Percentiles rank a stretch among this genome's conserved stretches.
phyloP scores from a whole-genome alignment of 2,329 filamentous ascomycete genomes.

The Sporothrix phasma region DNA sequence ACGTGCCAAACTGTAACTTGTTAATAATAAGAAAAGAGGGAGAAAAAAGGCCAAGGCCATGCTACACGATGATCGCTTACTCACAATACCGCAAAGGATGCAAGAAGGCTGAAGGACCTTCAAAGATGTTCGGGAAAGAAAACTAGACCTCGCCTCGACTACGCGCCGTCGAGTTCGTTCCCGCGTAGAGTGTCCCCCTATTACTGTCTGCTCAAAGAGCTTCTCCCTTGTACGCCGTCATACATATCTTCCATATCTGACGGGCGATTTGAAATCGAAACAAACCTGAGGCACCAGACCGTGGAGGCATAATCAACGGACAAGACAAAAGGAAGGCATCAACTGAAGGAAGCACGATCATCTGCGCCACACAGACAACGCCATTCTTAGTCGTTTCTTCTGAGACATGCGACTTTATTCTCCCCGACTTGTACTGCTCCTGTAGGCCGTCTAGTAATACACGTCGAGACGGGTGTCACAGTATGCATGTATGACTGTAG shows the following conservation, averaged over 20 bases:
- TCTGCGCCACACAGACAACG: background rate
- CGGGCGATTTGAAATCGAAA: conserved; percentile 1
- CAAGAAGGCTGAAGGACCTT: no score
- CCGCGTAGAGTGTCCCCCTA: no score
- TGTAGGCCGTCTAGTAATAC: no score
- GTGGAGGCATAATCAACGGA: no score
- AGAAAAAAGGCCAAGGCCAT: background rate
- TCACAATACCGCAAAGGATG: no score
- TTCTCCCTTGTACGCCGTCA: background rate
- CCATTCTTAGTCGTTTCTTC: background rate
- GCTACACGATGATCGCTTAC: background rate
- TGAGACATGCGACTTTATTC: background rate
- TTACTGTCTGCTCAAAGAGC: no score
- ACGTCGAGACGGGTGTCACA: no score
- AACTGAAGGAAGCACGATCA: background rate
- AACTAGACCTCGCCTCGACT: no score
- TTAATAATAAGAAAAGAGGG: no score
- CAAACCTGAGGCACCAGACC: background rate
- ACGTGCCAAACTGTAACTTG: background rate
- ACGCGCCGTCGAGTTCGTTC: no score
- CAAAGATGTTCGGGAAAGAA: no score
- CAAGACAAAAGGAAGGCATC: background rate
- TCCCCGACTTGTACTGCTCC: no score
- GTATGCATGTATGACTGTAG: background rate
- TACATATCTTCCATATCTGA: conserved; percentile 1